Evolutionary conservation across 2,329 filamentous ascomycete species (phyloP), one percentile per base, ranked within the genome.

Genomic region (Botrytis cinerea): DNA sequence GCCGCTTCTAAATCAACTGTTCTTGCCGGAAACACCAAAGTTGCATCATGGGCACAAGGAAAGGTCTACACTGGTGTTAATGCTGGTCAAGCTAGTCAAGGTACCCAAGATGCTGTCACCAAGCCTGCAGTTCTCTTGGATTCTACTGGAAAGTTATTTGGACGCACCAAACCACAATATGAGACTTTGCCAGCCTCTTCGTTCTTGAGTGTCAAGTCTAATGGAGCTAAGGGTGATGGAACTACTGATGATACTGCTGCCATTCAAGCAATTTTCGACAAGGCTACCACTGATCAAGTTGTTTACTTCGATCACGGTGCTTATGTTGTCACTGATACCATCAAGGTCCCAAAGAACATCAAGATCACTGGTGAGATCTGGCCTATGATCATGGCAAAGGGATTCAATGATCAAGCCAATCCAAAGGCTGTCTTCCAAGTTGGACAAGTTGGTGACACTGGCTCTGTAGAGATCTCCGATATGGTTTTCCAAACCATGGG

Each of bases 331-430:
- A 90, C 88, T 61, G 86, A 89, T 77, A 95, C 92, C 1, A 84
- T 95, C 81, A 87, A 88, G 77, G 86, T 95, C 14, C 92, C 92
- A 73, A 92, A 92, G 85, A 88, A 94, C 80, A 90, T 95, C 84
- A 92, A 91, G 84, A 95, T 98, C 80, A 93, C 93, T 12, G 95
- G 95, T 79, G 94, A 98, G 83, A 90, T 97, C 81, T 97, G 93
- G 93, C 92, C 95, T 4, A 84, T 97, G 75, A 92, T 98, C 82
- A 92, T 98, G 87, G 95, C 93, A 40, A 89, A 90, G 69, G 95
- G 95, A 71, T 98, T 98, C 85, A 84, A 86, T 75, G 90, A 97
- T 81, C 86, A 91, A 82, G 83, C 85, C 77, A 93, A 94, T 80
- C 95, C 94, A 59, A 89, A 90, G 81, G 89, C 93, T n/a, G 92